Evolutionary conservation across 78 protist species (phyloP), one percentile per base, ranked within the genome.

Genomic region (Mastigamoeba balamuthi): DNA sequence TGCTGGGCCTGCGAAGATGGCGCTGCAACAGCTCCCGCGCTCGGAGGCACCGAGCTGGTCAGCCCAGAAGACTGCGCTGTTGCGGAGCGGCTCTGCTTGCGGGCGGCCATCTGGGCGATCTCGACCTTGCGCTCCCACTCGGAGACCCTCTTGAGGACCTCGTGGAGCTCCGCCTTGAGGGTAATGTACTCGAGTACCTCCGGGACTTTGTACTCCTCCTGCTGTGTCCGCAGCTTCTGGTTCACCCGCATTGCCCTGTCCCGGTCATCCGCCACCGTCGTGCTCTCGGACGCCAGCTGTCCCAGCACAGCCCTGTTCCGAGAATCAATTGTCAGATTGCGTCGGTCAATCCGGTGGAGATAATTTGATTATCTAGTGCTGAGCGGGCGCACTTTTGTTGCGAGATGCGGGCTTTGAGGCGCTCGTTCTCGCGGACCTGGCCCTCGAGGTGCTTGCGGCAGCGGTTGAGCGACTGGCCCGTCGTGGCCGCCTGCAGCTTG

Each of bases 401-500:
- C 67, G 25, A 3, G 42, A 78, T 74, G 66, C 77, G 82, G 9
- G 28, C 23, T 43, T 41, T 65, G 36, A 82, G 71, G 29, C 23
- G 17, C n/a, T 23, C 43, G 5, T 69, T 42, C 71, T 87, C 88
- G 4, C 0, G 9, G 2, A 66, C 69, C 29, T 72, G 41, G 10
- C 4, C 4, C 58, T 17, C 4, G 40, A 86, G 75, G 43, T 30
- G 7, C 40, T 69, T 72, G 41, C 76, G 81, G 72, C 38, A 36
- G 27, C 36, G 9, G 67, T 78, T 82, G 65, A 87, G 78, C 42
- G 63, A 40, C 33, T 73, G 86, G 23, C 73, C 72, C 7, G 87
- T 87, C n/a, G 76, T 80, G 7, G 82, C 86, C 4, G 89, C 83
- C 5, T 87, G 77, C 39, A 72, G 69, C 81, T 89, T 89, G 35